Base-by-base conservation (phyloP, 2,329 filamentous ascomycete species). In the Colletotrichum liaoningense region DNA sequence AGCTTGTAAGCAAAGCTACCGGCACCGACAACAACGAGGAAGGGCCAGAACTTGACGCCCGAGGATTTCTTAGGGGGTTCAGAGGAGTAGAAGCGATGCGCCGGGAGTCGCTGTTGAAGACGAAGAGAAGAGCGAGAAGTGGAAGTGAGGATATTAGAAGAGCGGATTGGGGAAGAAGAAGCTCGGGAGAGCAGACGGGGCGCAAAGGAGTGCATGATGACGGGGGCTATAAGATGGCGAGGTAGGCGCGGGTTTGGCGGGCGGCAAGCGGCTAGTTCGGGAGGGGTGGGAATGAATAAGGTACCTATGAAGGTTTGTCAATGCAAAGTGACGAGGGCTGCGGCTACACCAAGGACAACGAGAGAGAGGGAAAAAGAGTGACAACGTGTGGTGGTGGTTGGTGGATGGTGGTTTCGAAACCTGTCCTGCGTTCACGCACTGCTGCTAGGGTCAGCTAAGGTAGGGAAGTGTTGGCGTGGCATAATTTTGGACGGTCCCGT, bases 41-140 rank as follows among this genome's bases (percentile, higher is more conserved):
- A 90, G 2, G 88, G 88, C 88, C 88, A 90, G 79, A 90, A 90
- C 81, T 89, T 90, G 83, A 90, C 79, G 57, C 77, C 79, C 65
- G 78, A 81, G 56, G 79, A 77, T 57, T 81, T 80, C 69, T 79
- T 80, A 12, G 78, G 71, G 22, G 79, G 83, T 54, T 83, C 78
- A 16, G 84, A 83, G 65, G 85, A 87, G 75, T 86, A 91, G 81
- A 77, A 69, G 63, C 82, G 80, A 64, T 75, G 76, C 60, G 60
- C 63, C 59, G 68, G 67, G 72, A 66, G 30, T 67, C 57, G 74
- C 70, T 73, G 70, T 30, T 66, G 63, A 16, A 30, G 67, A 63
- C 46, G 58, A 19, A 55, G 24, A 22, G 63, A 46, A 54, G 67
- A 46, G 56, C 26, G 60, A 35, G 67, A 57, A 28, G 56, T 28